Base-by-base conservation (phyloP, 164 flowering plant genomes). In the Sextonia rubra region DNA sequence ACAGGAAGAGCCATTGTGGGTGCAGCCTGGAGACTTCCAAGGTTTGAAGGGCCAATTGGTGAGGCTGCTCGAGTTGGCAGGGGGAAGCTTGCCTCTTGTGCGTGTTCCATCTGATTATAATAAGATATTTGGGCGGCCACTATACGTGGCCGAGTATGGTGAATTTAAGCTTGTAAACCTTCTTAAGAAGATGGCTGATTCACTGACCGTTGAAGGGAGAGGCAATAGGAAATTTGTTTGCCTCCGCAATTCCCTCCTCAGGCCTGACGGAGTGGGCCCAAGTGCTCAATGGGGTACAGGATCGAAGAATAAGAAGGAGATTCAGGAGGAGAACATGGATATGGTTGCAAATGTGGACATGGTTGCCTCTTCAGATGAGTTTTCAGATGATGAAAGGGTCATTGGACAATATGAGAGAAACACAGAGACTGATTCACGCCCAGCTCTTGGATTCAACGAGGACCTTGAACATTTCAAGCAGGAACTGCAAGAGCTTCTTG, bases 401-500 rank as follows among this genome's bases (percentile, higher is more conserved):
- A 80, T 76, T 14, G 78, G 47, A 55, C 77, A 77, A 9, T 82
- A 66, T 25, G 72, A 69, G 47, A 83, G 71, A 20, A 66, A 58
- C 65, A 69, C n/a, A 63, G 85, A 81, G 56, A 77, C 68, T 60
- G 48, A 52, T 44, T 1, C 23, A 9, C 70, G 69, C n/a, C 64
- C 67, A 47, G 47, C 74, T 24, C 60, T 56, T 74, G 80, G 73
- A 68, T 32, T 68, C 29, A 73, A 80, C 49, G 79, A 77, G 6
- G 73, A 60, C 20, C 81, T 92, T 6, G 79, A 85, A 52, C 73
- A 83, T 69, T 91, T 92, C 78, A 90, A 81, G 75, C 64, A 73
- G 29, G 99, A 94, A 83, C 77, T 92, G 70, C 94, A 91, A 69
- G 97, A 94, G 78, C 92, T 95, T 78, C 83, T 95, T 22, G 98